phyloP scores from a whole-genome alignment of 2,329 filamentous ascomycete species.

The Allantophomopsis cytisporea region DNA sequence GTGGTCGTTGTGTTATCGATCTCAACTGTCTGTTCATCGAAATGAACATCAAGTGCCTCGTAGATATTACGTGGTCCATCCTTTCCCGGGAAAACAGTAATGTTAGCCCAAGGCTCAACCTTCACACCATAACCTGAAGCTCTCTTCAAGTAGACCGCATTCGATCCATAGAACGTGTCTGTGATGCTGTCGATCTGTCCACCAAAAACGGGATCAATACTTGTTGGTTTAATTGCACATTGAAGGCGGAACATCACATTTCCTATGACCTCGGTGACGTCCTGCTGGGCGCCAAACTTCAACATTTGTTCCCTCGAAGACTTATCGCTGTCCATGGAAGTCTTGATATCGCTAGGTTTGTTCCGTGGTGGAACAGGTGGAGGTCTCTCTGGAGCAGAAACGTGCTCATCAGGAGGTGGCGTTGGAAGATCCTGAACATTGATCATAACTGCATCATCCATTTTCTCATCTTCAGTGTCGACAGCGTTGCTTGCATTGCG shows the following conservation, averaged over 20 bases:
- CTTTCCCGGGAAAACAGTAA: conserved; percentile 43
- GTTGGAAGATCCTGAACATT: conserved; percentile 17
- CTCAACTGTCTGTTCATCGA: conserved; percentile 65
- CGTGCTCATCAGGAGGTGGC: conserved; percentile 4
- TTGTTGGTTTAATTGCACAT: conserved; percentile 67
- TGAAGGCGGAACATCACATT: conserved; percentile 86
- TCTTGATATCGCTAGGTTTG: conserved; percentile 16
- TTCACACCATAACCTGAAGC: conserved; percentile 27
- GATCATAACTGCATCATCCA: conserved; percentile 19
- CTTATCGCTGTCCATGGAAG: conserved; percentile 13
- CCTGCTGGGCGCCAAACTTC: conserved; percentile 52
- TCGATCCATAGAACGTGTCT: conserved; percentile 51
- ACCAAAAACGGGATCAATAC: conserved; percentile 45
- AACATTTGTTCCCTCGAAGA: conserved; percentile 17
- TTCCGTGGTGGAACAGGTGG: conserved; percentile 20
- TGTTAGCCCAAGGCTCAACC: conserved; percentile 31
- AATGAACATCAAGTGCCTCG: conserved; percentile 71
- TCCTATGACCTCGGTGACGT: conserved; percentile 91
- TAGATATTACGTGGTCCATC: conserved; percentile 52
- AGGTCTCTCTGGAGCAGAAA: conserved; percentile 14
- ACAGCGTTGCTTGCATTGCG: background rate
- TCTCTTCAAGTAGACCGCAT: conserved; percentile 44
- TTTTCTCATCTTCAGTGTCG: background rate
- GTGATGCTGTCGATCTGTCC: conserved; percentile 76
- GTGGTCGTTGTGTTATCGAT: conserved; percentile 44